Conservation (phyloP, 495 filamentous ascomycete genomes). For the Letharia lupina region DNA sequence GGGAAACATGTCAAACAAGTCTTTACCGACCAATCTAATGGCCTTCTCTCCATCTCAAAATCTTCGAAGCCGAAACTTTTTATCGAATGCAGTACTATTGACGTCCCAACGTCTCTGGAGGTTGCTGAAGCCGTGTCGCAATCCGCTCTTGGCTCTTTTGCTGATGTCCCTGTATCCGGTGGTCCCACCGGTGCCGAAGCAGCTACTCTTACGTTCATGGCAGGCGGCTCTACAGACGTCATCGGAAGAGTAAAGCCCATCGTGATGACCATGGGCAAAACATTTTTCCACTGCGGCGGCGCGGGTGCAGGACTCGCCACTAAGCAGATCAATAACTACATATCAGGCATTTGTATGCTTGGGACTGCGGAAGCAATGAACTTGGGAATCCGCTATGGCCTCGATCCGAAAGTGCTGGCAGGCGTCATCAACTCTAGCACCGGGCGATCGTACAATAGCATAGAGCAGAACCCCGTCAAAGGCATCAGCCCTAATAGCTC, state of each 20-base stretch:
- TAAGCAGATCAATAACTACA: slow-evolving; percentile 4
- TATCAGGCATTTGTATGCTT: background rate
- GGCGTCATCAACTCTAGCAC: slow-evolving; percentile 5
- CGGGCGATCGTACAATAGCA: background rate
- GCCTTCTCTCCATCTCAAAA: slow-evolving; percentile 1
- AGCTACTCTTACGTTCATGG: slow-evolving; percentile 5
- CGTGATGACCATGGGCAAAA: slow-evolving; percentile 4
- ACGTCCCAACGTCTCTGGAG: background rate
- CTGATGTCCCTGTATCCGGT: background rate
- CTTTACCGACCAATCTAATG: background rate
- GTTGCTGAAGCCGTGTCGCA: background rate
- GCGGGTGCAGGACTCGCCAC: background rate
- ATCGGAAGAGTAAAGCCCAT: background rate
- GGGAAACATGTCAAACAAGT: slow-evolving; percentile 8
- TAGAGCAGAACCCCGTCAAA: slow-evolving; percentile 1
- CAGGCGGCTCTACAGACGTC: background rate
- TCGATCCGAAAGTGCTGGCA: background rate
- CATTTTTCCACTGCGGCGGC: slow-evolving; percentile 4
- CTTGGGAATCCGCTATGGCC: background rate
- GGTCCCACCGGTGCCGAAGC: slow-evolving; percentile 4
- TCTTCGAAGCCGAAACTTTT: background rate
- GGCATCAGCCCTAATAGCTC: background rate
- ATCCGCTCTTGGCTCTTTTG: background rate
- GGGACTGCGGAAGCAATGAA: slow-evolving; percentile 5
- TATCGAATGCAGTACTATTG: slow-evolving; percentile 6